These are phyloP conservation scores for Orobanche coerulescens DNA, from an alignment of 257 asterid genomes.

Conservation along the genomic window DNA sequence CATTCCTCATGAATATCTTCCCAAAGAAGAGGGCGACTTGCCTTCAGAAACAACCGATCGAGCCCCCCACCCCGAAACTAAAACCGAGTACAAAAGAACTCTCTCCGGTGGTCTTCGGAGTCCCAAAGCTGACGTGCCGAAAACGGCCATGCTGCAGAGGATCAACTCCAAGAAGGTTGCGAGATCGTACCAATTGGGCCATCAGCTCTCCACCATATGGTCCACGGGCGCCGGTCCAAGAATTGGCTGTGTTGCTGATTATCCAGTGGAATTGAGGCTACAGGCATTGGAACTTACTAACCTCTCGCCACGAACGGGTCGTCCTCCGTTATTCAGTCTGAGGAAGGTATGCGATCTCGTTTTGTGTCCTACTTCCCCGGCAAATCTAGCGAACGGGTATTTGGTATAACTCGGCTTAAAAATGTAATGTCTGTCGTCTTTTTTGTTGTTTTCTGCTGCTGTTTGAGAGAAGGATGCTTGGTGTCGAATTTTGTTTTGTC, in stretches of 20 bases:
- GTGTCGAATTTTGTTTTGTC: no score
- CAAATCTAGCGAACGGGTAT: slow-evolving; percentile 19
- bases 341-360: slow-evolving; percentile 15
- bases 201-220: slow-evolving; percentile 68
- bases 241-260: slow-evolving; percentile 85
- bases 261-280: slow-evolving; percentile 67
- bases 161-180: slow-evolving; percentile 71
- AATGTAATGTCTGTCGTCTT: not conserved
- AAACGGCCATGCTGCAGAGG: slow-evolving; percentile 53
- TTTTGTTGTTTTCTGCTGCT: no score
- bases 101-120: slow-evolving; percentile 87
- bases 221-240: slow-evolving; percentile 91
- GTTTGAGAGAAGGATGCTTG: no score
- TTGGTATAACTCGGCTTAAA: slow-evolving; percentile 16
- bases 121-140: slow-evolving; percentile 71
- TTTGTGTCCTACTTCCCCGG: slow-evolving; percentile 32
- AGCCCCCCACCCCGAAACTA: slow-evolving; percentile 27
- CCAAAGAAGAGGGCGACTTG: slow-evolving; percentile 27
- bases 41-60: slow-evolving; percentile 20
- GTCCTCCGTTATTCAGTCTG: slow-evolving; percentile 32
- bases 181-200: slow-evolving; percentile 68
- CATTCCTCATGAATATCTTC: slow-evolving; percentile 26
- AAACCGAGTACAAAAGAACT: slow-evolving; percentile 48
- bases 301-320: slow-evolving; percentile 59
- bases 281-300: slow-evolving; percentile 82